phyloP scores from a whole-genome alignment of 345 rosid genomes.

The Gossypium australe region DNA sequence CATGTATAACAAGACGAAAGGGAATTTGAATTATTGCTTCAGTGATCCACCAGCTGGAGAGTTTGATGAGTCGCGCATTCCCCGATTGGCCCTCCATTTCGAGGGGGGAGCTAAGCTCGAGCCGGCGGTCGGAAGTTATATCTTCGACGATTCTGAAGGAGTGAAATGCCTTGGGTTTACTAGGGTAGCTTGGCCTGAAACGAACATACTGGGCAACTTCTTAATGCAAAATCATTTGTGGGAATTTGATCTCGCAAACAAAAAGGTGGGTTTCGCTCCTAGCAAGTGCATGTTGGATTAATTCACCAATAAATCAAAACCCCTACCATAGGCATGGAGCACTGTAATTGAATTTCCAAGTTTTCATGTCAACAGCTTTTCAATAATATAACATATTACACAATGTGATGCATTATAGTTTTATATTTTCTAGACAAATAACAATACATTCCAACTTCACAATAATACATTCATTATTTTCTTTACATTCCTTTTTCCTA shows the following conservation, averaged over 20 bases:
- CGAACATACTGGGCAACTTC: conserved; percentile 36
- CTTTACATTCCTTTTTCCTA: too few relatives aligned
- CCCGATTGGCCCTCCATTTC: conserved; percentile 39
- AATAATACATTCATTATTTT: too few relatives aligned
- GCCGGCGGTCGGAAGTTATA: conserved; percentile 44
- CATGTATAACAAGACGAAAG: conserved; percentile 1
- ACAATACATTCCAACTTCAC: too few relatives aligned
- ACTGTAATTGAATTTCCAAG: too few relatives aligned
- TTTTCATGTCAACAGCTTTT: too few relatives aligned
- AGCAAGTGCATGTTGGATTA: too few relatives aligned
- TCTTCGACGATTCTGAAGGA: conserved; percentile 26
- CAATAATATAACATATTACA: too few relatives aligned
- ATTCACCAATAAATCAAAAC: too few relatives aligned
- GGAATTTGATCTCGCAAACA: conserved; percentile 37
- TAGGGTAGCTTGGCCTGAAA: conserved; percentile 16
- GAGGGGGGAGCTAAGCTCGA: conserved; percentile 41
- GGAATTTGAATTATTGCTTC: conserved; percentile 42
- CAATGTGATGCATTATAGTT: too few relatives aligned
- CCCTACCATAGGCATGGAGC: too few relatives aligned
- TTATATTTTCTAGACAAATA: too few relatives aligned
- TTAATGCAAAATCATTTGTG: conserved; percentile 66
- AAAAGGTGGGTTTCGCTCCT: conserved; percentile 44
- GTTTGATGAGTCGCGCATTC: conserved; percentile 26
- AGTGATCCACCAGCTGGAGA: background rate
- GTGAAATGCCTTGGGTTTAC: conserved; percentile 40